Evolutionary conservation across 441 rosid genomes (phyloP).

Genomic region (Pelargonium australe): DNA sequence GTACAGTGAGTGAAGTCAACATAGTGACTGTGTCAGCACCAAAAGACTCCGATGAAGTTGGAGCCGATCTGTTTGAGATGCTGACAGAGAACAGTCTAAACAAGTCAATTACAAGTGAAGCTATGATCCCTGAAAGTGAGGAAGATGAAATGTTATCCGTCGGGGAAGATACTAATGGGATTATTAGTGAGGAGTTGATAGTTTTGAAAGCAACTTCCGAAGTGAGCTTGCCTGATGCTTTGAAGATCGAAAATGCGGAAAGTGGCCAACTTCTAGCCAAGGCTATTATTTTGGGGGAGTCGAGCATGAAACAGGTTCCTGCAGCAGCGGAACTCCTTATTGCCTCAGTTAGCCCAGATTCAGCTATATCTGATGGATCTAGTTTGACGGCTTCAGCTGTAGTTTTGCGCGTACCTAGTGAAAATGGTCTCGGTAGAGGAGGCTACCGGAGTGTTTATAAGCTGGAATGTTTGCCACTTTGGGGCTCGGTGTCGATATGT

Average conservation of each 20-base stretch:
- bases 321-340: conserved; percentile 34
- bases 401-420: conserved; percentile 47
- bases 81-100: conserved; percentile 29
- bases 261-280: conserved; percentile 45
- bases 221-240: conserved; percentile 28
- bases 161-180: conserved; percentile 46
- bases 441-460: conserved; percentile 58
- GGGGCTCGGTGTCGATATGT: conserved; percentile 67
- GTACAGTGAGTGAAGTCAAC: conserved; percentile 22
- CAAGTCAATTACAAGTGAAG: conserved; percentile 26
- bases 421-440: conserved; percentile 33
- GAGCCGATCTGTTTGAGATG: conserved; percentile 21
- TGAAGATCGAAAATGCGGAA: conserved; percentile 33
- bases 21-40: conserved; percentile 22
- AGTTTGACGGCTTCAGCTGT: conserved; percentile 43
- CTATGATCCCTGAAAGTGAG: conserved; percentile 33
- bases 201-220: conserved; percentile 39
- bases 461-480: conserved; percentile 70
- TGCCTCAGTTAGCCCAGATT: conserved; percentile 30
- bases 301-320: conserved; percentile 28
- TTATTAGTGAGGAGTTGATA: conserved; percentile 39
- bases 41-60: conserved; percentile 21
- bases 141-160: conserved; percentile 55
- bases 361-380: conserved; percentile 20
- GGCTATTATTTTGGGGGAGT: conserved; percentile 42